Evolutionary conservation across 805 yeast species (phyloP), one percentile per base, ranked within the genome.

Genomic region (Ogataea siamensis): DNA sequence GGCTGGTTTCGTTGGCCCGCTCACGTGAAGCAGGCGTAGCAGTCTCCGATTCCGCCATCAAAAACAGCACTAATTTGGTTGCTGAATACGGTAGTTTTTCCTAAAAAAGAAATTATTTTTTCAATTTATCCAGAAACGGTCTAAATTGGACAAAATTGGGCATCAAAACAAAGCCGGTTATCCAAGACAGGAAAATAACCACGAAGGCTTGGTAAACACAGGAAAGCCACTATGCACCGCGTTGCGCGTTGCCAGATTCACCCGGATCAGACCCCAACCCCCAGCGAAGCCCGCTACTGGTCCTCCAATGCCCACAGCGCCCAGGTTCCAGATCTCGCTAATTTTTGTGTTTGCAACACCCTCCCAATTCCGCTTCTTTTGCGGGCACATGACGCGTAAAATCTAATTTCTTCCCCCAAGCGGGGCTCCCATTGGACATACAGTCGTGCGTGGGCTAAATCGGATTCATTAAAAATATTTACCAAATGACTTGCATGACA

Each of bases 381-480:
- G 18, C 18, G 18, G 29, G 12, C 19, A 27, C 18, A 9, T n/a
- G 17, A 27, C 29, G 29, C 29, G 29, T 14, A 16, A 27, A 14
- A 9, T 14, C 18, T 4, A 14, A 23, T 13, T 24, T 28, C 20
- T 27, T 21, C 27, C 10, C 16, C 10, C n/a, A 16, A 13, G 23
- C 13, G 11, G 19, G 25, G 14, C 16, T 17, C 26, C n/a, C 25
- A 32, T 27, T 22, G 37, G 37, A 13, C 28, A 17, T 14, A 7
- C 3, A 7, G 40, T 37, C 31, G 40, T 31, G 40, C 32, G 18
- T 10, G 10, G 6, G 14, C 35, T n/a, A 26, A 32, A 31, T 37
- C 40, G 35, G 22, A 27, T 11, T 28, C 31, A 29, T 32, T 31
- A 31, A 37, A 37, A 28, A 36, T n/a, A n/a, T 37, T 30, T 25